Percentiles rank a stretch among this genome's conserved stretches.
These are phyloP conservation scores for Aphanomyces cochlioides DNA, from an alignment of 352 stramenopile species.

Conservation along the genomic window DNA sequence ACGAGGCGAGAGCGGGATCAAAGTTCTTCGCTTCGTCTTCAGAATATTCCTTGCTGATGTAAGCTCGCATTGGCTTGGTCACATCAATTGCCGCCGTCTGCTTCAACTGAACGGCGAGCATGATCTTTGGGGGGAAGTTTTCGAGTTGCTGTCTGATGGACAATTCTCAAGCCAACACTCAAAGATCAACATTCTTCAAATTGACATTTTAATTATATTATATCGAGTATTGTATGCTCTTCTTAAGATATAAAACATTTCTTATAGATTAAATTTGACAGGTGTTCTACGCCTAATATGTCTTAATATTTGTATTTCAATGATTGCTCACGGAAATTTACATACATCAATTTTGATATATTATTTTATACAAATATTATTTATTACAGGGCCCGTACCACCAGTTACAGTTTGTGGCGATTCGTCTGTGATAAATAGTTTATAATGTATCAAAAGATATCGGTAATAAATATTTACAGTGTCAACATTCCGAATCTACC, in stretches of 20 bases:
- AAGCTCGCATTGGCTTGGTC: slow-evolving; percentile 51
- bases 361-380: background rate
- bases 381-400: too few relatives aligned
- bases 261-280: too few relatives aligned
- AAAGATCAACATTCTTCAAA: background rate
- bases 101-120: slow-evolving; percentile 26
- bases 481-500: too few relatives aligned
- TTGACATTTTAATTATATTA: background rate
- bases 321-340: background rate
- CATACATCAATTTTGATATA: background rate
- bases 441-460: too few relatives aligned
- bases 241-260: too few relatives aligned
- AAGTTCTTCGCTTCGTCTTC: slow-evolving; percentile 35
- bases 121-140: slow-evolving; percentile 1
- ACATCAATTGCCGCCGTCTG: slow-evolving; percentile 15
- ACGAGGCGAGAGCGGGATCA: slow-evolving; percentile 30
- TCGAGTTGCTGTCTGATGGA: background rate
- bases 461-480: too few relatives aligned
- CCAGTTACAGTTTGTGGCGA: too few relatives aligned
- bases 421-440: too few relatives aligned
- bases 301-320: background rate
- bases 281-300: background rate
- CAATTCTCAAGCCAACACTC: too few relatives aligned
- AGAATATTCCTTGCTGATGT: slow-evolving; percentile 65
- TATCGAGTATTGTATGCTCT: background rate